Evolutionary conservation across 2,329 filamentous ascomycete genomes (phyloP).

Genomic region (Colletotrichum sp.): DNA sequence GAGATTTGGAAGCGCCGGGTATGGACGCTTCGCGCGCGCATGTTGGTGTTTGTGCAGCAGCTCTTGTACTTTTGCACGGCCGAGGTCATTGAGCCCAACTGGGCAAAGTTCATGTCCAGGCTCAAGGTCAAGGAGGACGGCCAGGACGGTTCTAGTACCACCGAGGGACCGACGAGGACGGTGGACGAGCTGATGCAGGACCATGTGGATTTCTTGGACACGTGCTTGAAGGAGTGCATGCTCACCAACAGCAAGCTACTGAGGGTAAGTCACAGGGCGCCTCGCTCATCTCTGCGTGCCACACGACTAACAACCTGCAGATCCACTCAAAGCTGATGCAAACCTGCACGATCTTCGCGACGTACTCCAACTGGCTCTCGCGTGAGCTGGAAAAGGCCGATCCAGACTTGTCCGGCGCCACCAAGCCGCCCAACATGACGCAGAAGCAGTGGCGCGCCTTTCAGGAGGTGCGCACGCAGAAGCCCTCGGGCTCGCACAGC

Average conservation of each 20-base stretch:
- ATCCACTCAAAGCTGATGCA: conserved; percentile 98
- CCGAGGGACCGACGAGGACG: conserved; percentile 62
- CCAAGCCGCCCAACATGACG: conserved; percentile 64
- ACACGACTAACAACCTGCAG: conserved; percentile 49
- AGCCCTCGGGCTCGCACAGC: conserved; percentile 35
- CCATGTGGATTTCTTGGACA: conserved; percentile 97
- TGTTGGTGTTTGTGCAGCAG: conserved; percentile 97
- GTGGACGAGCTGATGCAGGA: conserved; percentile 99
- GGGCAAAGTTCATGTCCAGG: conserved; percentile 90
- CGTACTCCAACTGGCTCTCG: conserved; percentile 85
- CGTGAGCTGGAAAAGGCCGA: conserved; percentile 85
- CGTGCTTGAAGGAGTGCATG: conserved; percentile 98
- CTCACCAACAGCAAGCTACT: conserved; percentile 94
- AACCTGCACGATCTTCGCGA: conserved; percentile 92
- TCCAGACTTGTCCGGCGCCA: conserved; percentile 70
- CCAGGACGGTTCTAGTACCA: conserved; percentile 23
- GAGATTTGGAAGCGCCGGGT: conserved; percentile 93
- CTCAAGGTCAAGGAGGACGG: conserved; percentile 66
- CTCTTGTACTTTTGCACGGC: conserved; percentile 95
- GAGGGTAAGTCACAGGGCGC: conserved; percentile 62
- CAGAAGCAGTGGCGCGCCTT: conserved; percentile 65
- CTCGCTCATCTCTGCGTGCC: background rate
- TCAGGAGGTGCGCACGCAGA: conserved; percentile 52
- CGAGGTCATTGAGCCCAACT: conserved; percentile 98
- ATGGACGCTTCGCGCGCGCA: conserved; percentile 89